Conservation (phyloP, 768 basidiomycete species). For the Panaeolus papilionaceus region DNA sequence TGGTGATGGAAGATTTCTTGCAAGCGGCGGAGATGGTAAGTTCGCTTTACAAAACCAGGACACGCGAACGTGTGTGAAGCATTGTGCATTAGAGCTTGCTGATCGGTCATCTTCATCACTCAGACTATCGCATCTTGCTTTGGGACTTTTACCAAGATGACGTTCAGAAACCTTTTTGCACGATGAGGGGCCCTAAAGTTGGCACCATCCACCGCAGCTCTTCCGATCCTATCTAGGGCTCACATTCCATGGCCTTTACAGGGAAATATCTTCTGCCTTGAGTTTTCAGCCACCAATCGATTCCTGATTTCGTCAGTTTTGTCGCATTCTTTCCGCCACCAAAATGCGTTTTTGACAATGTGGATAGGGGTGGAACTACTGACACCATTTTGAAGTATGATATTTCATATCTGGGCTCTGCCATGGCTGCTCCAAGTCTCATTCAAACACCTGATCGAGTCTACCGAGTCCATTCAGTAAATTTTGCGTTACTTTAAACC, state of each 20-base stretch:
- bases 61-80: constrained; percentile 10
- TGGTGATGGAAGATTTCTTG: constrained; percentile 64
- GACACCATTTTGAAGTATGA: constrained; percentile 60
- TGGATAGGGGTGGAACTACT: constrained; percentile 60
- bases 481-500: background rate
- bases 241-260: constrained; percentile 33
- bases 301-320: constrained; percentile 67
- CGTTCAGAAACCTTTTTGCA: constrained; percentile 45
- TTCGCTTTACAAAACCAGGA: constrained; percentile 14
- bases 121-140: constrained; percentile 61
- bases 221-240: background rate
- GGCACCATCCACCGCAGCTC: constrained; percentile 15
- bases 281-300: constrained; percentile 71
- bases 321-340: constrained; percentile 23
- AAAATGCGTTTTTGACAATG: constrained; percentile 16
- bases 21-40: constrained; percentile 75
- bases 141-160: constrained; percentile 76
- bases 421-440: constrained; percentile 20
- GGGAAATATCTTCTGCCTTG: constrained; percentile 75
- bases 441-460: constrained; percentile 28
- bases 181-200: constrained; percentile 56
- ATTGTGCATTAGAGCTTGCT: constrained; percentile 3
- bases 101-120: constrained; percentile 3
- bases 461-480: constrained; percentile 31
- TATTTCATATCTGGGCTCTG: constrained; percentile 42